These are phyloP conservation scores for Microstegium vimineum DNA, from an alignment of 176 grass and related monocot species.

Conservation along the genomic window DNA sequence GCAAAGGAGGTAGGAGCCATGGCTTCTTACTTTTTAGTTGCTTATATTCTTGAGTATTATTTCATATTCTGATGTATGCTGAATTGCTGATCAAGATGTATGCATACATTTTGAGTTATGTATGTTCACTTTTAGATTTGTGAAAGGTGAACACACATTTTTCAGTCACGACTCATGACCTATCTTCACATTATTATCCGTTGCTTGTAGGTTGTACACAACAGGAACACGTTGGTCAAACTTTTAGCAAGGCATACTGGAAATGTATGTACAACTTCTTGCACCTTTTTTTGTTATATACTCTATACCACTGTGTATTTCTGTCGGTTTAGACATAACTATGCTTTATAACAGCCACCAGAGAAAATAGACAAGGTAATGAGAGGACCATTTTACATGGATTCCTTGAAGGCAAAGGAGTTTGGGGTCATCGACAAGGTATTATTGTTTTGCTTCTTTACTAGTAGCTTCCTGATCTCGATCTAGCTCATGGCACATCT, in stretches of 20 bases:
- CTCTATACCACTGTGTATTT: neutral
- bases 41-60: neutral
- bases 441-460: slow-evolving; percentile 29
- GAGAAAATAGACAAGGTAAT: slow-evolving; percentile 78
- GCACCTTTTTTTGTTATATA: neutral
- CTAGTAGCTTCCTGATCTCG: neutral
- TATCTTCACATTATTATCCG: slow-evolving; percentile 5
- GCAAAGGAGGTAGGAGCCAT: slow-evolving; percentile 66
- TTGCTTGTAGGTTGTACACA: slow-evolving; percentile 60
- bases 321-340: slow-evolving; percentile 21
- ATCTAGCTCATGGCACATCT: slow-evolving; percentile 19
- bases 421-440: slow-evolving; percentile 99
- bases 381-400: slow-evolving; percentile 72
- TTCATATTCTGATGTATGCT: neutral
- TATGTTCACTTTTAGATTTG: neutral
- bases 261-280: slow-evolving; percentile 65
- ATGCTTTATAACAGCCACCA: slow-evolving; percentile 46
- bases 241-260: slow-evolving; percentile 89
- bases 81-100: slow-evolving; percentile 21
- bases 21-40: neutral
- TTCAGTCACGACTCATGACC: neutral
- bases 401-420: slow-evolving; percentile 76
- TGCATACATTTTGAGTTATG: neutral
- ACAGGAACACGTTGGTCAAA: slow-evolving; percentile 73
- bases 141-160: neutral